Evolutionary conservation across 352 stramenopile genomes (phyloP).

Genomic region (Phytophthora syringae): DNA sequence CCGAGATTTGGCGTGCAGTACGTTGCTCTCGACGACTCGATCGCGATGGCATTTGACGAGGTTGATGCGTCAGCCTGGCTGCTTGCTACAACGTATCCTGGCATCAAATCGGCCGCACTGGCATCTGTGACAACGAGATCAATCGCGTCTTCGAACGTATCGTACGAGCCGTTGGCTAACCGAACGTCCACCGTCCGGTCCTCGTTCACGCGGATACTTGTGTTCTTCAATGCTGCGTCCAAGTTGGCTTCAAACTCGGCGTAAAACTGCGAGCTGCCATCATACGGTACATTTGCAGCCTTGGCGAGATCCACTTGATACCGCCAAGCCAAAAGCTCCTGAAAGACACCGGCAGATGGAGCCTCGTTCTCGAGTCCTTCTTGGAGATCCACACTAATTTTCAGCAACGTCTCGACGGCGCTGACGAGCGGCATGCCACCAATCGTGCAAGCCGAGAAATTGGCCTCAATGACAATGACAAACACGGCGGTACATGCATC

Average conservation of each 20-base stretch:
- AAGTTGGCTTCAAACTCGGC: conserved; percentile 52
- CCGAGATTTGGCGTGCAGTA: conserved; percentile 14
- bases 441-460: conserved; percentile 60
- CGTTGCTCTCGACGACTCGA: conserved; percentile 19
- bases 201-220: conserved; percentile 41
- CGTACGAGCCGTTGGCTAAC: conserved; percentile 36
- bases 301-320: conserved; percentile 58
- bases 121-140: conserved; percentile 31
- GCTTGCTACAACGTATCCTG: conserved; percentile 26
- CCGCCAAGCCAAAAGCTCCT: conserved; percentile 54
- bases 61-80: not conserved
- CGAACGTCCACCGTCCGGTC: conserved; percentile 37
- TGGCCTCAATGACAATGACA: conserved; percentile 53
- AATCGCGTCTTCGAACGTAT: conserved; percentile 36
- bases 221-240: conserved; percentile 30
- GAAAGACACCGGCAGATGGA: conserved; percentile 40
- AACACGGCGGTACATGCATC: conserved; percentile 63
- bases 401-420: conserved; percentile 62
- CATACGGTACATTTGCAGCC: conserved; percentile 42
- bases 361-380: conserved; percentile 20
- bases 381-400: conserved; percentile 57
- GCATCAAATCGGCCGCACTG: conserved; percentile 18
- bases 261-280: conserved; percentile 51
- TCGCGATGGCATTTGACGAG: conserved; percentile 8
- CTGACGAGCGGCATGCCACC: conserved; percentile 55